Percentiles rank a stretch among this genome's conserved stretches.
Conservation (phyloP, 805 yeast species). For the Saturnispora kantuleensis region DNA sequence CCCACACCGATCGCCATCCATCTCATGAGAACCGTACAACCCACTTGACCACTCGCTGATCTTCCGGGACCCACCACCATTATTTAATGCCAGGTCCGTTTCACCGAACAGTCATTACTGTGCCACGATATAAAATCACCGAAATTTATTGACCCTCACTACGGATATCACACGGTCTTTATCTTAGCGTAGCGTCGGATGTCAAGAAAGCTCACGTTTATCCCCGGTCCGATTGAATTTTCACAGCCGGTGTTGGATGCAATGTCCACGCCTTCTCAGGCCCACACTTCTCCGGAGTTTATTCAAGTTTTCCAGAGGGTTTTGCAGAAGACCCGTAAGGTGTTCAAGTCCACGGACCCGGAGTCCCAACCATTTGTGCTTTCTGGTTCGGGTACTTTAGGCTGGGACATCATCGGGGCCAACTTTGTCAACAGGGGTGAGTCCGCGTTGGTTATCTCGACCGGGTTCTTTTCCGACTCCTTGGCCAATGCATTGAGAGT, state of each 20-base stretch:
- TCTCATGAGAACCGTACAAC: too few species aligned
- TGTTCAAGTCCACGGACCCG: conserved; percentile 60
- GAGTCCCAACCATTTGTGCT: conserved; percentile 73
- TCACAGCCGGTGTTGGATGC: conserved; percentile 71
- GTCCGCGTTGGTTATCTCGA: conserved; percentile 68
- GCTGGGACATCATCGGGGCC: conserved; percentile 86
- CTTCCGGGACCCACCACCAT: too few species aligned
- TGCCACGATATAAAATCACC: too few species aligned
- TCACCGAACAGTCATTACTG: too few species aligned
- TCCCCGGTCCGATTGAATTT: conserved; percentile 37
- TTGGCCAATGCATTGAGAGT: conserved; percentile 66
- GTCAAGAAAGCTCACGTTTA: conserved; percentile 26
- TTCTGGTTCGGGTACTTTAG: conserved; percentile 89
- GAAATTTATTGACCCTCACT: too few species aligned
- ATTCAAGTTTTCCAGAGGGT: conserved; percentile 61
- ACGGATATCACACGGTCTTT: too few species aligned
- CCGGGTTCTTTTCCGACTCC: conserved; percentile 83
- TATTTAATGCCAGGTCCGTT: too few species aligned
- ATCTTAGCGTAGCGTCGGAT: background rate
- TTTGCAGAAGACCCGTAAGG: conserved; percentile 54
- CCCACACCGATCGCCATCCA: too few species aligned
- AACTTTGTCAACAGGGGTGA: conserved; percentile 62
- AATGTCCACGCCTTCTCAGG: conserved; percentile 71
- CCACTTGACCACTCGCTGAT: too few species aligned
- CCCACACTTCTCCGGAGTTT: conserved; percentile 88